These are phyloP conservation scores for Chenopodium album DNA, from an alignment of 148 eudicot species.

Conservation along the genomic window DNA sequence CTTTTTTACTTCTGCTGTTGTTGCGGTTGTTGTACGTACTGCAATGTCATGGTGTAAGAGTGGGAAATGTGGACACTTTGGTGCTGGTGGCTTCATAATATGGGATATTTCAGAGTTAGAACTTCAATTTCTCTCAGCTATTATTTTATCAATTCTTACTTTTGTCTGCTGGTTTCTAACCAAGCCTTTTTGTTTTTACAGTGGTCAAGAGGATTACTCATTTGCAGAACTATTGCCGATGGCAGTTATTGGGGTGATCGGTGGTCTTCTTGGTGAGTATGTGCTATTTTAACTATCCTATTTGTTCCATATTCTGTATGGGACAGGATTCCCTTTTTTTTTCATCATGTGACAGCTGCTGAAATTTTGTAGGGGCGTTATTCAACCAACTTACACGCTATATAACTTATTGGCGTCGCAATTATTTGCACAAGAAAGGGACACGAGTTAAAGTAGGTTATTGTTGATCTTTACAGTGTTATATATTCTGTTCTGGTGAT, in stretches of 20 bases:
- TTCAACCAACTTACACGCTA: conserved; percentile 90
- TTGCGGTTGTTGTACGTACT: conserved; percentile 97
- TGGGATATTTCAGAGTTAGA: conserved; percentile 94
- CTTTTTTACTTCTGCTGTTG: conserved; percentile 98
- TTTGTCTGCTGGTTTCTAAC: conserved; percentile 28
- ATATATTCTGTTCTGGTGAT: background rate
- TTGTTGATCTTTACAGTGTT: conserved; percentile 1
- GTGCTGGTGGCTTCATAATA: conserved; percentile 98
- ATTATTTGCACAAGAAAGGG: conserved; percentile 91
- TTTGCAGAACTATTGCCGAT: conserved; percentile 91
- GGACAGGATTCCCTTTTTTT: background rate
- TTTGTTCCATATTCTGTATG: background rate
- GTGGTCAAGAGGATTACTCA: conserved; percentile 99
- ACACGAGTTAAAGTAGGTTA: conserved; percentile 73
- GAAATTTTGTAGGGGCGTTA: conserved; percentile 62
- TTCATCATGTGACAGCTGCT: background rate
- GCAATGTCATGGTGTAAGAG: conserved; percentile 98
- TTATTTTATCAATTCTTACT: background rate
- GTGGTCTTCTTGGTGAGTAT: conserved; percentile 94
- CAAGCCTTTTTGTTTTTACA: conserved; percentile 23
- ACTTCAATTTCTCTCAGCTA: conserved; percentile 29
- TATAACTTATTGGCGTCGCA: conserved; percentile 87
- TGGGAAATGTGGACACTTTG: conserved; percentile 98
- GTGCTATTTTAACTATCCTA: conserved; percentile 2
- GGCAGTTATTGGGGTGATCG: conserved; percentile 96